phyloP scores from a whole-genome alignment of 2,329 filamentous ascomycete species.

The Penicillium palitans region DNA sequence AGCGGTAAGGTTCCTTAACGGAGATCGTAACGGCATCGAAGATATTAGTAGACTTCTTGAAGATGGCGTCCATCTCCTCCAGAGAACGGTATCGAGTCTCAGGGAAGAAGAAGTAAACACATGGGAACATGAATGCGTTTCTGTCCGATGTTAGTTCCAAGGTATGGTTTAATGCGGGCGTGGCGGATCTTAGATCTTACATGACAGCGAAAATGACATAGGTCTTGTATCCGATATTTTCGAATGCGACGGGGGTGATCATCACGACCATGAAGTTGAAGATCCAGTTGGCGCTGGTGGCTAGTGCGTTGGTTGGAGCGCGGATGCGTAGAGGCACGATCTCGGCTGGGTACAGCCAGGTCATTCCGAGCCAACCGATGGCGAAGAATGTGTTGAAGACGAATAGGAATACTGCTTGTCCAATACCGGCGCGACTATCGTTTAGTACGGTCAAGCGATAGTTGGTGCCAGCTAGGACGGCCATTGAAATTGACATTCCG shows the following conservation, averaged over 20 bases:
- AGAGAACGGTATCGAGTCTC: slow-evolving; percentile 60
- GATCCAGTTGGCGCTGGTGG: slow-evolving; percentile 58
- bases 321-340: slow-evolving; percentile 56
- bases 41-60: slow-evolving; percentile 54
- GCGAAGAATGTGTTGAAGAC: slow-evolving; percentile 64
- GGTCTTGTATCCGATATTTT: slow-evolving; percentile 54
- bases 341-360: slow-evolving; percentile 63
- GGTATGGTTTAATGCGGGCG: background rate
- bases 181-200: slow-evolving; percentile 25
- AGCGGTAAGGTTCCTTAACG: slow-evolving; percentile 54
- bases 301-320: slow-evolving; percentile 61
- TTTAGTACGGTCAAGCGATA: slow-evolving; percentile 31
- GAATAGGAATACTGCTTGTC: slow-evolving; percentile 57
- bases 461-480: slow-evolving; percentile 49
- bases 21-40: slow-evolving; percentile 54
- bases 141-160: slow-evolving; percentile 24
- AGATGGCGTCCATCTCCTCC: slow-evolving; percentile 68
- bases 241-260: slow-evolving; percentile 62
- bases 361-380: slow-evolving; percentile 62
- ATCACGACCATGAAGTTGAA: slow-evolving; percentile 65
- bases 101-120: slow-evolving; percentile 60
- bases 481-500: slow-evolving; percentile 64
- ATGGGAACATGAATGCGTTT: slow-evolving; percentile 55
- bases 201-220: slow-evolving; percentile 52
- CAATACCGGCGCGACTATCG: slow-evolving; percentile 42